These are phyloP conservation scores for Penicillium sp. DNA, from an alignment of 2,329 filamentous ascomycete species.

Conservation along the genomic window DNA sequence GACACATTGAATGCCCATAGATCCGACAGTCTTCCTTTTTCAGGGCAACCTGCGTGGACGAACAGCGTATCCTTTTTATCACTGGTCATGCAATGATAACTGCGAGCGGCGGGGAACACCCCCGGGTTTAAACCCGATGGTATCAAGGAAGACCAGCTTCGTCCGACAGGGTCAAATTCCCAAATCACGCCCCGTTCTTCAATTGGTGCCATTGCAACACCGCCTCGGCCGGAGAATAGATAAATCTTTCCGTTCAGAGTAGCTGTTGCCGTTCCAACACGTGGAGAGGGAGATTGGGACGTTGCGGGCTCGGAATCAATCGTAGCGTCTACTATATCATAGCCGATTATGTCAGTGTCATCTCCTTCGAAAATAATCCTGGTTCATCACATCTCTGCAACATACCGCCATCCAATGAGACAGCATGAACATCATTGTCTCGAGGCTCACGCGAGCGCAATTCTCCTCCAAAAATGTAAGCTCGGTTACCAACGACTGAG, in stretches of 20 bases:
- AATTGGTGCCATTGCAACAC: constrained; percentile 69
- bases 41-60: constrained; percentile 75
- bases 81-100: constrained; percentile 68
- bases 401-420: constrained; percentile 54
- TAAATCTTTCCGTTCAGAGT: constrained; percentile 73
- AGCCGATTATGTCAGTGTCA: no score
- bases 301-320: constrained; percentile 8
- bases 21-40: constrained; percentile 67
- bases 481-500: constrained; percentile 61
- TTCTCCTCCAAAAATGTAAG: constrained; percentile 80
- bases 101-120: constrained; percentile 66
- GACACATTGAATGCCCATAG: constrained; percentile 77
- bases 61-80: constrained; percentile 71
- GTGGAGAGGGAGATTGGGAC: constrained; percentile 61
- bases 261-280: constrained; percentile 74
- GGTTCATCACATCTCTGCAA: constrained; percentile 1
- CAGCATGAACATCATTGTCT: constrained; percentile 72
- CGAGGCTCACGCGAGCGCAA: constrained; percentile 66
- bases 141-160: constrained; percentile 67
- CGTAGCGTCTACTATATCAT: background rate
- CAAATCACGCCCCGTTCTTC: constrained; percentile 77
- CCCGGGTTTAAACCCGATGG: constrained; percentile 53
- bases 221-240: constrained; percentile 78
- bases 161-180: constrained; percentile 71
- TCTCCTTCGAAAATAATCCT: no score